Percentiles rank a stretch among this genome's conserved stretches.
These are phyloP conservation scores for Colletotrichum sp. DNA, from an alignment of 2,329 filamentous ascomycete species.

Conservation along the genomic window DNA sequence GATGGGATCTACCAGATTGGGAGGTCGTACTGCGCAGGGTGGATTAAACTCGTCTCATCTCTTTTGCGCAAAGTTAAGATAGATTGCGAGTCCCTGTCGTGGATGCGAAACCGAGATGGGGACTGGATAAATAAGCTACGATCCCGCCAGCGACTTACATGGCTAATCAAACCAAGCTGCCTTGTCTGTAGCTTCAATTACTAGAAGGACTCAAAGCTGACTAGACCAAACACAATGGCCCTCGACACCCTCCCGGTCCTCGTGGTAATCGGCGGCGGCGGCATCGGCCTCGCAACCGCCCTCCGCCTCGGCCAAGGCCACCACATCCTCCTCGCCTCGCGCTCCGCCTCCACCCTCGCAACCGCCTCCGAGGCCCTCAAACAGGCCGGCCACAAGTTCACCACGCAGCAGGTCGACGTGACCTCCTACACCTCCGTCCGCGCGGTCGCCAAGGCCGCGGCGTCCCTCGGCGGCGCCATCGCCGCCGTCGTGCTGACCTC, in stretches of 20 bases:
- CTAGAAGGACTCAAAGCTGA: no score
- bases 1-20: neutral
- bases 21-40: neutral
- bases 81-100: neutral
- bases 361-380: neutral
- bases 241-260: neutral
- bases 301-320: neutral
- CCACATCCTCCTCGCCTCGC: neutral
- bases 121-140: neutral
- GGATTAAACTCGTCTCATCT: neutral
- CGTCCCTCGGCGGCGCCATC: neutral
- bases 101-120: neutral
- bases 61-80: neutral
- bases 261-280: conserved; percentile 4
- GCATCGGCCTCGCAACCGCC: conserved; percentile 1
- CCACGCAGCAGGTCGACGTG: neutral
- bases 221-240: neutral
- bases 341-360: neutral
- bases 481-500: neutral
- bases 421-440: neutral
- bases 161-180: rapidly evolving
- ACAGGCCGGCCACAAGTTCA: neutral
- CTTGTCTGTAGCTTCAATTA: rapidly evolving
- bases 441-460: neutral
- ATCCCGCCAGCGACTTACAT: rapidly evolving